Evolutionary conservation across 2,329 filamentous ascomycete genomes (phyloP), one percentile per base, ranked within the genome.

Genomic region (Arthrobotrys sphaeroides): DNA sequence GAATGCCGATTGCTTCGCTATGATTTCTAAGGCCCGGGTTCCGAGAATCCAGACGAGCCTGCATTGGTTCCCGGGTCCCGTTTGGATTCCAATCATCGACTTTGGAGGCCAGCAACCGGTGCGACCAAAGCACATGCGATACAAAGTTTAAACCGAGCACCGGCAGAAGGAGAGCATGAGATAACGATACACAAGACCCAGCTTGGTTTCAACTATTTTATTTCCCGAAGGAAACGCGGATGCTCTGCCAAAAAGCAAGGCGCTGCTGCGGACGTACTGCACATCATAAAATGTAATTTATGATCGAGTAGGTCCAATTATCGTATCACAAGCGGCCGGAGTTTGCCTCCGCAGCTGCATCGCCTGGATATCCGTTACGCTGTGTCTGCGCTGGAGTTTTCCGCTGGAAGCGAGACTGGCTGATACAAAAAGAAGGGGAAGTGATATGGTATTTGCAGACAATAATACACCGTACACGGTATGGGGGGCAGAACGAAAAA

Each of bases 1-100:
- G 69, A 73, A 73, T 73, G 69, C 61, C 69, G 69, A 67, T 73
- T 66, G 69, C 60, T 73, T 36, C 22, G 62, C 16, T 24, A n/a
- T 38, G 9, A 33, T 57, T 47, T 43, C 22, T 36, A 20, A 62
- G 51, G 22, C 26, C 24, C n/a, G 26, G 57, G 59, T 72, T 65
- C 59, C 67, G 59, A 72, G 42, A 55, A 60, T 69, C 26, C 40
- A 60, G 42, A 64, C 51, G 59, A 49, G 67, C 42, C 18, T 67
- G 61, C 61, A 67, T 45, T 67, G 28, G 69, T 67, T 67, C 62
- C 51, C 49, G 28, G 57, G 38, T 64, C 36, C 43, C 59, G 40
- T 38, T 38, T 45, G 40, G 51, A 43, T 28, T 60, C 43, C 65
- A 49, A 61, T 47, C 61, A 45, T 72, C 45, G 47, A 62, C 55